Evolutionary conservation across 1,284 basidiomycete species (phyloP).

Genomic region (Afroboletus lepidellus): DNA sequence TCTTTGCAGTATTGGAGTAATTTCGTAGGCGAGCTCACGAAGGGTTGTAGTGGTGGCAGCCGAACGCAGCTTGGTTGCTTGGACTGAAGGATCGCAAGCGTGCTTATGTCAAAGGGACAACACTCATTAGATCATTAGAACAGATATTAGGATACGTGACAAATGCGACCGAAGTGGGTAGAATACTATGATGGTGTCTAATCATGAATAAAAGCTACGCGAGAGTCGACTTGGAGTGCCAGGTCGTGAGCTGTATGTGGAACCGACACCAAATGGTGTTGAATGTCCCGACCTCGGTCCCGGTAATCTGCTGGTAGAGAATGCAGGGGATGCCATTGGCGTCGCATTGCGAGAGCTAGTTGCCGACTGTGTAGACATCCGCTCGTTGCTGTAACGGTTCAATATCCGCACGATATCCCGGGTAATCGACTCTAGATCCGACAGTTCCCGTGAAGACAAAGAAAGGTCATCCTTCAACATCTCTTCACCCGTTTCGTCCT

Average conservation of each 20-base stretch:
- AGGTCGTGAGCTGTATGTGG: constrained; percentile 58
- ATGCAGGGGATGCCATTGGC: constrained; percentile 50
- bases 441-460: constrained; percentile 64
- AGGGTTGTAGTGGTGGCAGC: not conserved
- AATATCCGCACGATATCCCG: constrained; percentile 72
- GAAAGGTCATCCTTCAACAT: constrained; percentile 45
- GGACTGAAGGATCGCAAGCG: not conserved
- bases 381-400: constrained; percentile 62
- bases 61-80: not conserved
- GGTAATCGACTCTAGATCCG: constrained; percentile 74
- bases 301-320: constrained; percentile 36
- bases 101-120: constrained; percentile 8
- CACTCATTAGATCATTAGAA: constrained; percentile 24
- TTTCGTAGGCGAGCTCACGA: not conserved
- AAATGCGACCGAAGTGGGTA: constrained; percentile 2
- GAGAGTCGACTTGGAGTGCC: constrained; percentile 59
- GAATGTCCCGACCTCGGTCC: constrained; percentile 51
- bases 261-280: constrained; percentile 49
- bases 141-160: constrained; percentile 20
- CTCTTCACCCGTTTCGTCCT: constrained; percentile 64
- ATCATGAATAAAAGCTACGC: constrained; percentile 28
- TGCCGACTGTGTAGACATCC: constrained; percentile 52
- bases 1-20: constrained; percentile 31
- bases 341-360: constrained; percentile 64
- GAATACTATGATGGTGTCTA: constrained; percentile 10